phyloP scores from a whole-genome alignment of 306 rosid species.

The Corylus avellana region DNA sequence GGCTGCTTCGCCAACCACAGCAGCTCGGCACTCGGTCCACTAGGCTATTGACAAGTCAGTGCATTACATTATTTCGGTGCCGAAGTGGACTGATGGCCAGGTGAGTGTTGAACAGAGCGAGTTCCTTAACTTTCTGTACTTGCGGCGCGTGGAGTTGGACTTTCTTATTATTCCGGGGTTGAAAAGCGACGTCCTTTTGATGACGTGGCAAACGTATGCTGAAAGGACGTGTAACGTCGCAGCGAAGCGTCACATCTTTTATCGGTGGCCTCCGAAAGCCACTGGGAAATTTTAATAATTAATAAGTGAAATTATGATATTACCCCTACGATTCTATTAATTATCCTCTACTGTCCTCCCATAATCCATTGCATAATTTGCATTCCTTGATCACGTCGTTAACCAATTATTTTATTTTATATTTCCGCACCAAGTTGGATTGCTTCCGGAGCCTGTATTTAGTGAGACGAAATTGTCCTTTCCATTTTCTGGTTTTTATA shows the following conservation, averaged over 20 bases:
- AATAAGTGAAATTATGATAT: not conserved
- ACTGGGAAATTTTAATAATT: not conserved
- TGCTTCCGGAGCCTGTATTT: too few species aligned
- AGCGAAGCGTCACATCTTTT: slow-evolving; percentile 14
- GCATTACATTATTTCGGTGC: not conserved
- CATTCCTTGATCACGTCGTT: too few species aligned
- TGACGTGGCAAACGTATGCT: slow-evolving; percentile 25
- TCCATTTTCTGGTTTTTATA: too few species aligned
- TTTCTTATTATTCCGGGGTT: not conserved
- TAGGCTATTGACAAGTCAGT: slow-evolving; percentile 5
- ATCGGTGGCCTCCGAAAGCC: slow-evolving; percentile 2
- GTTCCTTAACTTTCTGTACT: not conserved
- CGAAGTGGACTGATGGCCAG: not conserved
- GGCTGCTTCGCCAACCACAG: not conserved
- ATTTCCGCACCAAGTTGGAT: too few species aligned
- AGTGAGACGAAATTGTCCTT: too few species aligned
- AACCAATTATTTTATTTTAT: too few species aligned
- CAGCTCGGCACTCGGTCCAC: not conserved
- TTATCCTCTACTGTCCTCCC: too few species aligned
- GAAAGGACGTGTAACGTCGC: not conserved
- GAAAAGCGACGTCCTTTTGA: not conserved
- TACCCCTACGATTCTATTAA: not conserved
- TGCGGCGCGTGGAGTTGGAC: not conserved
- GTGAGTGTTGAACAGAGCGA: slow-evolving; percentile 14
- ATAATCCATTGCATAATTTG: too few species aligned